Base-by-base conservation (phyloP, 2,329 filamentous ascomycete species). In the Verticillium dahliae region DNA sequence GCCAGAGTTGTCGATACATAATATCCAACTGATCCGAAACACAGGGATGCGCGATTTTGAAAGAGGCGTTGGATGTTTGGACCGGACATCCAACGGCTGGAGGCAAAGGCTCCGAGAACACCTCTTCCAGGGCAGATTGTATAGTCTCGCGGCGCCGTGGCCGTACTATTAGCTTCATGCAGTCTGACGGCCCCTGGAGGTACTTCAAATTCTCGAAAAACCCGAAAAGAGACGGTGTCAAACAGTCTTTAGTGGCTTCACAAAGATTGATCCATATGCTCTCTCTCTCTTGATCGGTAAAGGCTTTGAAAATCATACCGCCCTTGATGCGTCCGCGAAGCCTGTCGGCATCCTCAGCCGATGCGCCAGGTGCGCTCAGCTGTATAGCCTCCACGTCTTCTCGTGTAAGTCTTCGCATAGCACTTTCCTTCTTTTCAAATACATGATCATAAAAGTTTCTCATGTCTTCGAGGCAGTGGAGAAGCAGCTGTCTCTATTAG, bases 151-250 rank as follows among this genome's bases (percentile, higher is more conserved):
- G 35, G 35, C 35, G 35, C 35, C 35, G 35, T 37, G 33, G 31
- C 45, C 34, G 52, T 50, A 64, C 38, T 31, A 65, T 35, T 22
- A 61, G 52, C 35, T 59, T 62, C 41, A 65, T 61, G 35, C 57
- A 64, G 37, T 62, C 62, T 33, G 59, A 61, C n/a, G 55, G 56
- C 37, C 34, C 62, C 65, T 71, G 65, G 6, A 76, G 61, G 61
- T 73, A 76, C 56, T 69, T 71, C 11, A 76, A 62, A 61, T 77
- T 70, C 58, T 73, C 62, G 62, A 77, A 77, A 64, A 77, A 76
- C 39, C 64, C 72, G 60, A 69, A 67, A 31, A 77, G 69, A 38
- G 70, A 76, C 6, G 70, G 73, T 58, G 76, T 70, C 4, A 76
- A 62, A 39, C 58, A 59, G n/a, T 71, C 60, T 3, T 65, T 60